Evolutionary conservation across 2,329 filamentous ascomycete species (phyloP).

Genomic region (Nakataea oryzae): DNA sequence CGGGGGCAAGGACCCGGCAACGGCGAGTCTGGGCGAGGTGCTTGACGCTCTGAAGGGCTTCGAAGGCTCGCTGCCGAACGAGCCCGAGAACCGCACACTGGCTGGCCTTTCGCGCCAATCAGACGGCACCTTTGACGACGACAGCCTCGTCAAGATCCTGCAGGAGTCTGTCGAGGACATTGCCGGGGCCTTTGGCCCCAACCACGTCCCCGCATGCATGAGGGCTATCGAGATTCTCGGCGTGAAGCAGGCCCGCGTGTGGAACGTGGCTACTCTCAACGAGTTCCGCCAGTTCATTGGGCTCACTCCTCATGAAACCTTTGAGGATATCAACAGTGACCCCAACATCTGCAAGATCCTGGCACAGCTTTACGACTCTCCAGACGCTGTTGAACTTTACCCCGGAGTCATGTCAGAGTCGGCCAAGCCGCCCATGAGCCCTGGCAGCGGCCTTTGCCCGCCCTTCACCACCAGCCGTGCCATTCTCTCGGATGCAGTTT

Average conservation of each 20-base stretch:
- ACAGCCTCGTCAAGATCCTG: slow-evolving; percentile 44
- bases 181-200: slow-evolving; percentile 39
- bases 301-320: slow-evolving; percentile 34
- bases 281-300: slow-evolving; percentile 42
- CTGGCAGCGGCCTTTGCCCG: slow-evolving; percentile 35
- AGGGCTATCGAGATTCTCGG: slow-evolving; percentile 36
- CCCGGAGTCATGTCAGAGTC: slow-evolving; percentile 46
- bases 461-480: slow-evolving; percentile 37
- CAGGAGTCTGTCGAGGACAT: slow-evolving; percentile 36
- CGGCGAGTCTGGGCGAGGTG: slow-evolving; percentile 35
- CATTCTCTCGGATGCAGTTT: slow-evolving; percentile 51
- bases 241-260: slow-evolving; percentile 32
- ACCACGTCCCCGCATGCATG: slow-evolving; percentile 33
- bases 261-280: slow-evolving; percentile 41
- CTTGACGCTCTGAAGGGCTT: slow-evolving; percentile 34
- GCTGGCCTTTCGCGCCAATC: slow-evolving; percentile 30
- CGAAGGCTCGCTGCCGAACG: slow-evolving; percentile 31
- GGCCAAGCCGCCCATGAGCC: slow-evolving; percentile 37
- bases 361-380: slow-evolving; percentile 36
- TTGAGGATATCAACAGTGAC: slow-evolving; percentile 41
- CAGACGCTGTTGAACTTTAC: slow-evolving; percentile 45
- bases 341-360: slow-evolving; percentile 31
- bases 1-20: slow-evolving; percentile 27
- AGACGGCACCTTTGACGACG: slow-evolving; percentile 28
- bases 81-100: slow-evolving; percentile 44